Evolutionary conservation across 371 early-diverging fungal species (phyloP).

Genomic region (Haplosporangium sp.): DNA sequence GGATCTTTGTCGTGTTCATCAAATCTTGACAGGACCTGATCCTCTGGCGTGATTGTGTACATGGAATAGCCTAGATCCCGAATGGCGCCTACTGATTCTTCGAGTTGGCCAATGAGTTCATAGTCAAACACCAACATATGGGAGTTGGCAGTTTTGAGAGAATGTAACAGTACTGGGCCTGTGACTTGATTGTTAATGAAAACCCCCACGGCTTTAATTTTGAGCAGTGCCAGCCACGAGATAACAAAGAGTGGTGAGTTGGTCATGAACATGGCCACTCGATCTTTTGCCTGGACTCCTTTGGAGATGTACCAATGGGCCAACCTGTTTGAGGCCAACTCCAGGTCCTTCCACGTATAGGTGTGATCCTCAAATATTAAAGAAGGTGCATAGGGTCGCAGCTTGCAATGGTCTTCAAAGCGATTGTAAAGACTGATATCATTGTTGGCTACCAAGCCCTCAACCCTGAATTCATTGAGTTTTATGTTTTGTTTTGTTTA

Average conservation of each 20-base stretch:
- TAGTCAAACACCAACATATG: slow-evolving; percentile 47
- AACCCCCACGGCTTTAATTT: slow-evolving; percentile 28
- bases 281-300: slow-evolving; percentile 30
- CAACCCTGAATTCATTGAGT: slow-evolving; percentile 9
- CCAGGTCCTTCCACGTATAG: slow-evolving; percentile 48
- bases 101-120: slow-evolving; percentile 18
- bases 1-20: not conserved
- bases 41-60: slow-evolving; percentile 37
- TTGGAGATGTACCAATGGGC: slow-evolving; percentile 45
- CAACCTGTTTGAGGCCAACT: slow-evolving; percentile 39
- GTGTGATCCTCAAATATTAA: slow-evolving; percentile 42
- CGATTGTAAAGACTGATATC: slow-evolving; percentile 39
- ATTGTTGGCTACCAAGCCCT: slow-evolving; percentile 5
- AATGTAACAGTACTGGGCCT: slow-evolving; percentile 34
- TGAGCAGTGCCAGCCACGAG: slow-evolving; percentile 44
- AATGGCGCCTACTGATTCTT: slow-evolving; percentile 27
- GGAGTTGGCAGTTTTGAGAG: slow-evolving; percentile 38
- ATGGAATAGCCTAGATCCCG: slow-evolving; percentile 34
- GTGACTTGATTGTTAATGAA: slow-evolving; percentile 52
- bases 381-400: slow-evolving; percentile 24
- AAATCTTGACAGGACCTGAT: slow-evolving; percentile 16
- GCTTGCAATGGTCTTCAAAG: slow-evolving; percentile 32
- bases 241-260: slow-evolving; percentile 42
- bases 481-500: not conserved
- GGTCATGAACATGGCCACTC: slow-evolving; percentile 49